These are phyloP conservation scores for Batrachochytrium dendrobatidis DNA, from an alignment of 371 early-diverging fungal genomes.

Conservation along the genomic window DNA sequence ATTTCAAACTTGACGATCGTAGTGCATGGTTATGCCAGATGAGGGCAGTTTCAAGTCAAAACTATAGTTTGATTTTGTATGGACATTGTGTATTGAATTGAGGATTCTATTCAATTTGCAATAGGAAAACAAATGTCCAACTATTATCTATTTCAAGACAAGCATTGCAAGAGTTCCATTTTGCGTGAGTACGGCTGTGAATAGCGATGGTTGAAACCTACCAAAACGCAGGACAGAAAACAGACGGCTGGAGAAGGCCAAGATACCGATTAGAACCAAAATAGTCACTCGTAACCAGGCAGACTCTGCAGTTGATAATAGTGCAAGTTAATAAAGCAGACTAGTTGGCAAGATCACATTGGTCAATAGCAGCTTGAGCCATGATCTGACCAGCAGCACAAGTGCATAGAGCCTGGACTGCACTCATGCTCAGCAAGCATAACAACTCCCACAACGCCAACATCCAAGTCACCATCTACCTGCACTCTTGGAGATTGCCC, in stretches of 20 bases:
- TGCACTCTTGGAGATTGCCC: background rate
- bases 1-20: no score
- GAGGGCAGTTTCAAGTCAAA: no score
- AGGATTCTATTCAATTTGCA: no score
- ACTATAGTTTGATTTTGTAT: no score
- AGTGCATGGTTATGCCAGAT: no score
- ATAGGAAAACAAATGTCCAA: no score
- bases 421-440: background rate
- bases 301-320: constrained; percentile 9
- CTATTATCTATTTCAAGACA: no score
- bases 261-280: constrained; percentile 75
- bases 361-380: background rate
- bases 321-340: background rate
- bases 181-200: no score
- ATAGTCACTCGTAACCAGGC: constrained; percentile 50
- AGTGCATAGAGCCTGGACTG: background rate
- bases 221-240: constrained; percentile 95
- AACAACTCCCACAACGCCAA: background rate
- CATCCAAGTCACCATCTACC: background rate
- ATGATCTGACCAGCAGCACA: background rate
- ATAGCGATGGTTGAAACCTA: constrained; percentile 49
- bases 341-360: background rate
- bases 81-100: no score
- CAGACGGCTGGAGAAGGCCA: constrained; percentile 87
- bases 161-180: no score